Evolutionary conservation across 805 yeast species (phyloP), one percentile per base, ranked within the genome.

Genomic region (Diddensiella caesifluorescens): DNA sequence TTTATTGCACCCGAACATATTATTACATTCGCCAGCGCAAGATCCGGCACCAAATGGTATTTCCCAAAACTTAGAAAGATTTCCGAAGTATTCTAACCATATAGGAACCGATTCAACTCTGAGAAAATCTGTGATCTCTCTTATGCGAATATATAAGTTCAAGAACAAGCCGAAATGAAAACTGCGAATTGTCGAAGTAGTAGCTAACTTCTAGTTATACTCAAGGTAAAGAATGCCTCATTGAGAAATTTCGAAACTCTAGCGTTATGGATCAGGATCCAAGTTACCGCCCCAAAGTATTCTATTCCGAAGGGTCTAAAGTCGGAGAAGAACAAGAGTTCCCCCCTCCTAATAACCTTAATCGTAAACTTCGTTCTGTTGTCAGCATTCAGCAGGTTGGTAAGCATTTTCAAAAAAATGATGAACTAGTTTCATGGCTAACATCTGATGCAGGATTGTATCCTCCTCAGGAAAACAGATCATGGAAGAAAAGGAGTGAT

Each of bases 41-140:
- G 77, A 21, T 64, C 66, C 3, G 77, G 77, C 4, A 68, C 68
- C 39, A 68, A 62, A 49, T 74, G 79, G 73, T 53, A 43, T 21
- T 33, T 22, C 5, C 18, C 25, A 22, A 19, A 22, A 4, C 22
- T 36, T 29, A 7, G 13, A 29, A 13, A 9, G 33, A 10, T 10
- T 7, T 29, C 15, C 33, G 15, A 10, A 9, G 6, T 6, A 16
- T 10, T 29, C 15, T 29, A 13, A 9, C 33, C 10, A 7, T 29
- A 7, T 18, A 53, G 57, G 71, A 63, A 62, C 46, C 57, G 61
- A 30, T 67, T 68, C 54, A 69, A 69, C 47, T 73, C 78, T 1
- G 74, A 68, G 23, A 74, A 74, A 49, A 59, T 68, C 18, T 71
- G 78, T 47, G 77, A 71, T 39, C 56, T 74, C 31, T 69, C 74